Conservation (phyloP, 495 filamentous ascomycete genomes). For the Lophium mytilinum region DNA sequence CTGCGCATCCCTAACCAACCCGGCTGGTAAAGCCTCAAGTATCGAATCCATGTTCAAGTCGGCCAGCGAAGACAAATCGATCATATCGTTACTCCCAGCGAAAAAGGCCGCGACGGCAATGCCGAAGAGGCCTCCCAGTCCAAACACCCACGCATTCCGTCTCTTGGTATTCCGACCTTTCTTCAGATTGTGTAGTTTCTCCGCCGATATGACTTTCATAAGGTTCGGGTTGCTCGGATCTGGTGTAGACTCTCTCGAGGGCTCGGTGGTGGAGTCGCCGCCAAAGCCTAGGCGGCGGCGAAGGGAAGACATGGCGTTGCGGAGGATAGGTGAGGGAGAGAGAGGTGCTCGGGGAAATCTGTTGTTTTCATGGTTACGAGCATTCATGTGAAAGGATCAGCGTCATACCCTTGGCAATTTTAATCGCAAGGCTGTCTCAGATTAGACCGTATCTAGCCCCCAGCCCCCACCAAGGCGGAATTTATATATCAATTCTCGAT, state of each 20-base stretch:
- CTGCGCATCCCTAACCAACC: constrained; percentile 71
- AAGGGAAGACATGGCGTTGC: constrained; percentile 28
- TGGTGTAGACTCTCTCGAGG: constrained; percentile 14
- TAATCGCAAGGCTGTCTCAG: background rate
- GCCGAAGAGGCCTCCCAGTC: constrained; percentile 75
- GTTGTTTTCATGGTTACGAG: background rate
- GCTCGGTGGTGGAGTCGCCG: constrained; percentile 2
- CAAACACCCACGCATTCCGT: constrained; percentile 69
- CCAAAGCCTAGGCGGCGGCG: constrained; percentile 29
- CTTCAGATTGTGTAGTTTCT: constrained; percentile 31
- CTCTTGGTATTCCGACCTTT: constrained; percentile 33
- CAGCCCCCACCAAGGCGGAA: background rate
- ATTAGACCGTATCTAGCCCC: background rate
- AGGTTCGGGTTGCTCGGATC: constrained; percentile 16
- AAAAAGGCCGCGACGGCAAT: constrained; percentile 75
- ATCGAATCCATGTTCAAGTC: constrained; percentile 78
- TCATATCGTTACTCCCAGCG: constrained; percentile 73
- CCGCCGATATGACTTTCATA: constrained; percentile 27
- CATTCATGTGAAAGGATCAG: constrained; percentile 14
- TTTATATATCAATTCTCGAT: no score
- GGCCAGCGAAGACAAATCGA: constrained; percentile 66
- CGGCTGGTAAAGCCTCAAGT: constrained; percentile 74
- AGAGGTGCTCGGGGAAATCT: background rate
- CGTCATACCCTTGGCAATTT: constrained; percentile 6
- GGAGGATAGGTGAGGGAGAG: background rate